Conservation (phyloP, 208 protist genomes). For the Kentomonas sorsogonicus region DNA sequence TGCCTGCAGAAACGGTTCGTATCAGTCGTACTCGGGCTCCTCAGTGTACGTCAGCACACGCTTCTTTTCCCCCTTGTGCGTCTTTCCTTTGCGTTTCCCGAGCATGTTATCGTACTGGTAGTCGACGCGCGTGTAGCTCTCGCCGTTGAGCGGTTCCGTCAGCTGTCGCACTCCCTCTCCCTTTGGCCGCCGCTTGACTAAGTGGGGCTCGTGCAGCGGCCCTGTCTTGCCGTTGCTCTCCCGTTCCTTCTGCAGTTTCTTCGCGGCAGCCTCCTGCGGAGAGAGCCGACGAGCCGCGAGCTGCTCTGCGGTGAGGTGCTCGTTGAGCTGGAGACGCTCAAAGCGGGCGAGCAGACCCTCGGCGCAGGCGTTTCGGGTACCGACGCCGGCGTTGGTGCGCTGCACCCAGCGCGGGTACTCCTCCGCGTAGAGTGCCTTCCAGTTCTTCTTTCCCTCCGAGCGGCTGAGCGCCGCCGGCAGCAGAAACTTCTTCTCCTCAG, state of each 20-base stretch:
- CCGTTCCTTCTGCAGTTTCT: slow-evolving; percentile 30
- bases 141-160: slow-evolving; percentile 9
- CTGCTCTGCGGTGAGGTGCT: slow-evolving; percentile 33
- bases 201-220: neutral
- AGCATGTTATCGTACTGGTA: slow-evolving; percentile 48
- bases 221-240: neutral
- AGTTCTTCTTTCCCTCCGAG: slow-evolving; percentile 47
- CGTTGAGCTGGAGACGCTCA: slow-evolving; percentile 39
- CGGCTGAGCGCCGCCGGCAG: slow-evolving; percentile 34
- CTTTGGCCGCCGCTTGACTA: slow-evolving; percentile 12
- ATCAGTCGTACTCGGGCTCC: slow-evolving; percentile 41
- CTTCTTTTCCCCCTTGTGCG: no score
- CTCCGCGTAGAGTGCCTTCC: slow-evolving; percentile 59
- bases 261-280: slow-evolving; percentile 36
- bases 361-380: slow-evolving; percentile 45
- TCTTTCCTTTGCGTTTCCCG: slow-evolving; percentile 52
- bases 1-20: neutral
- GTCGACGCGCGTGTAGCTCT: slow-evolving; percentile 34
- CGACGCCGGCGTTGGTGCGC: slow-evolving; percentile 37
- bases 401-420: slow-evolving; percentile 64
- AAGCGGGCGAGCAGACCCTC: slow-evolving; percentile 48
- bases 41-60: slow-evolving; percentile 32
- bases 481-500: slow-evolving; percentile 33
- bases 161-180: slow-evolving; percentile 10
- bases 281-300: slow-evolving; percentile 40